Conservation (phyloP, 768 basidiomycete genomes). For the Russula sp. region DNA sequence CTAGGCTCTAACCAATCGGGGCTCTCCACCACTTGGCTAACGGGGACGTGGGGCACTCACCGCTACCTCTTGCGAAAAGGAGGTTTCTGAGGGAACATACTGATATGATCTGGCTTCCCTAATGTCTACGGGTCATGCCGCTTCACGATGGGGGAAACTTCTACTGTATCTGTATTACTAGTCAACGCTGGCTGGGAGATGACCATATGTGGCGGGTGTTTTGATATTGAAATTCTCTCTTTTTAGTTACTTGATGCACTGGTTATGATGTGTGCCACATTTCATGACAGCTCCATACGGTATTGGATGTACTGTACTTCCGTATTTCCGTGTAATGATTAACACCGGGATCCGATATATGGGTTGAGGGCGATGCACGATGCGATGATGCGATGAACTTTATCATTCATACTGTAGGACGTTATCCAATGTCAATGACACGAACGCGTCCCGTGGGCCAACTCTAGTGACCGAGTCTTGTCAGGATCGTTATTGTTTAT, state of each 20-base stretch:
- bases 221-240: background rate
- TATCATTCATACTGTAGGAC: background rate
- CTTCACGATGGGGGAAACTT: background rate
- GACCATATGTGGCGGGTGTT: background rate
- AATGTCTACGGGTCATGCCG: background rate
- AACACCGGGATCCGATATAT: background rate
- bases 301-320: background rate
- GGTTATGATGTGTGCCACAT: background rate
- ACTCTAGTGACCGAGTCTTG: conserved; percentile 7
- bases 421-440: background rate
- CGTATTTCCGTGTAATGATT: conserved; percentile 2
- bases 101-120: background rate
- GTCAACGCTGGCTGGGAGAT: background rate
- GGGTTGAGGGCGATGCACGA: background rate
- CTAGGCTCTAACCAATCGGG: conserved; percentile 1
- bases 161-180: conserved; percentile 7
- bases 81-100: background rate
- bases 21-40: background rate
- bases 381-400: background rate
- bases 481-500: background rate
- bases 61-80: background rate
- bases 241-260: background rate
- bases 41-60: background rate
- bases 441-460: background rate
- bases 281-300: background rate